These are phyloP conservation scores for Penicillium nucicola DNA, from an alignment of 495 filamentous ascomycete species.

Conservation along the genomic window DNA sequence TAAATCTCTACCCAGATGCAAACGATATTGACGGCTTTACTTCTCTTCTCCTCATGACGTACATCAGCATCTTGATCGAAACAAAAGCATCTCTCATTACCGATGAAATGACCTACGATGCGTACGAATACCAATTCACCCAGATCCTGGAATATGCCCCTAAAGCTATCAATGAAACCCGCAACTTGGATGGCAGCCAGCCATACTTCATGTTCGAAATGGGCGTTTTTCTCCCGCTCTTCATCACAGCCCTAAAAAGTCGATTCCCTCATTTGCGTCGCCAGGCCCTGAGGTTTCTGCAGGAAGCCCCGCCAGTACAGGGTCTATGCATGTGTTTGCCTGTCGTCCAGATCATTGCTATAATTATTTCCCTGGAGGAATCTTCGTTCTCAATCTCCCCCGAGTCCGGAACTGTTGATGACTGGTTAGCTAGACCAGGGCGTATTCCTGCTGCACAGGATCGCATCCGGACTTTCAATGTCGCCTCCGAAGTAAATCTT, in stretches of 20 bases:
- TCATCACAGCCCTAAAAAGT: conserved; percentile 49
- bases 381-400: background rate
- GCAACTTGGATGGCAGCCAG: conserved; percentile 11
- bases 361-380: conserved; percentile 14
- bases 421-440: background rate
- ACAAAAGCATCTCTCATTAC: conserved; percentile 11
- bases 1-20: background rate
- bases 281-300: conserved; percentile 37
- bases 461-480: too few species aligned
- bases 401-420: background rate
- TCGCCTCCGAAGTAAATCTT: too few species aligned
- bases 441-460: too few species aligned
- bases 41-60: conserved; percentile 17
- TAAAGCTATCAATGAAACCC: conserved; percentile 15
- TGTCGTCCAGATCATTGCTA: conserved; percentile 12
- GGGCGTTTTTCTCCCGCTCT: conserved; percentile 47
- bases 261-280: conserved; percentile 41
- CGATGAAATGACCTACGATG: conserved; percentile 17
- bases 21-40: background rate
- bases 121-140: conserved; percentile 15
- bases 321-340: conserved; percentile 22
- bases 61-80: conserved; percentile 16
- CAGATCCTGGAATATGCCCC: conserved; percentile 18
- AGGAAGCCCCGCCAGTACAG: conserved; percentile 23
- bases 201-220: conserved; percentile 49